These are phyloP conservation scores for Mortierella sp. DNA, from an alignment of 371 early-diverging fungal species.

Conservation along the genomic window DNA sequence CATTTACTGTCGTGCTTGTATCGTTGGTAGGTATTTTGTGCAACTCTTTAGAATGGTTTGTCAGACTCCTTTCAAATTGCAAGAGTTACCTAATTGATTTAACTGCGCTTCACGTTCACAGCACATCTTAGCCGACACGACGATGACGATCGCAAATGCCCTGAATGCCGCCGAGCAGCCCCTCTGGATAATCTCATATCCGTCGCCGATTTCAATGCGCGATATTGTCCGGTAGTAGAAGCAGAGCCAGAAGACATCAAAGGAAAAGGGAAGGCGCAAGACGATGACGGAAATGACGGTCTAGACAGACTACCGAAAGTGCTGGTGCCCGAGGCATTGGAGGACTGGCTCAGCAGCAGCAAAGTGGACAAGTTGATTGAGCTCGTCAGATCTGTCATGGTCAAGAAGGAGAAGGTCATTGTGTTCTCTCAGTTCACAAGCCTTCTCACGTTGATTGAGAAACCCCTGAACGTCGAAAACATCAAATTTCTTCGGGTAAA, in stretches of 20 bases:
- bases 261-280: constrained; percentile 38
- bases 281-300: background rate
- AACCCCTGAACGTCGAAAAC: constrained; percentile 61
- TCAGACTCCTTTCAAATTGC: no score
- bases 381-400: constrained; percentile 44
- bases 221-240: constrained; percentile 19
- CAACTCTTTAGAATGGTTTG: no score
- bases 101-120: no score
- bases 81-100: no score
- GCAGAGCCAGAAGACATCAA: constrained; percentile 17
- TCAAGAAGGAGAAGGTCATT: constrained; percentile 74
- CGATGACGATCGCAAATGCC: constrained; percentile 46
- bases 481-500: constrained; percentile 42
- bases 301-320: constrained; percentile 4
- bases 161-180: constrained; percentile 35
- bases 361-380: constrained; percentile 64
- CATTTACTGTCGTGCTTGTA: constrained; percentile 48
- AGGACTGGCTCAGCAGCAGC: constrained; percentile 57
- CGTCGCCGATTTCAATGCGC: constrained; percentile 39
- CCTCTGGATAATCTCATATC: constrained; percentile 28
- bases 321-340: constrained; percentile 20
- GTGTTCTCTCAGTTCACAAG: constrained; percentile 90
- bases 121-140: constrained; percentile 37
- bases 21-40: constrained; percentile 41
- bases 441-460: constrained; percentile 80